Conservation (phyloP, 1,284 basidiomycete genomes). For the Stygiomarasmius scandens region DNA sequence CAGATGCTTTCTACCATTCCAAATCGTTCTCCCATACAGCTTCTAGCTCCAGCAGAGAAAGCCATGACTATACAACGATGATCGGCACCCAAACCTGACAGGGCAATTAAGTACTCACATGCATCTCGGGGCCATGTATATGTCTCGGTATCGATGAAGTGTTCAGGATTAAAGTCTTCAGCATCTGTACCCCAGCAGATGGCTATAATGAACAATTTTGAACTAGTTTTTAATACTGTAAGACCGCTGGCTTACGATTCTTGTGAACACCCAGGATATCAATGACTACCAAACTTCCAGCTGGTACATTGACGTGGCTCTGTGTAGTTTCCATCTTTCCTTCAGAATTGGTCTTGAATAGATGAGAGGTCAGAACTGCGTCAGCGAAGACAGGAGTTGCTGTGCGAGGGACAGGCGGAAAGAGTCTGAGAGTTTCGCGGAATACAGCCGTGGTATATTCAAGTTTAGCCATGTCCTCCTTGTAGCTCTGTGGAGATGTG, state of each 20-base stretch:
- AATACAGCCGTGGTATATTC: slow-evolving; percentile 43
- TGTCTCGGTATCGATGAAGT: slow-evolving; percentile 46
- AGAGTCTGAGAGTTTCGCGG: slow-evolving; percentile 47
- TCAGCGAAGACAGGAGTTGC: slow-evolving; percentile 41
- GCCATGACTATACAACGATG: slow-evolving; percentile 30
- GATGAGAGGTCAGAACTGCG: slow-evolving; percentile 32
- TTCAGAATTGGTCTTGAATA: slow-evolving; percentile 31
- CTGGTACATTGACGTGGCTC: slow-evolving; percentile 37
- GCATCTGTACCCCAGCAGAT: slow-evolving; percentile 50
- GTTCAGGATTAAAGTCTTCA: slow-evolving; percentile 45
- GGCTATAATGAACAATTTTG: slow-evolving; percentile 25
- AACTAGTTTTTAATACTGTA: too few relatives aligned
- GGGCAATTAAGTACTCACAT: slow-evolving; percentile 28
- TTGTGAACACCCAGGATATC: slow-evolving; percentile 42
- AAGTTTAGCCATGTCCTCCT: too few relatives aligned
- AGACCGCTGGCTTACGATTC: slow-evolving; percentile 37
- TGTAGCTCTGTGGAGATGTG: too few relatives aligned
- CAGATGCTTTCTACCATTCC: slow-evolving; percentile 38
- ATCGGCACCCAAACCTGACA: too few relatives aligned
- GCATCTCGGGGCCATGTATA: slow-evolving; percentile 44
- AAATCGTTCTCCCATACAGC: slow-evolving; percentile 47
- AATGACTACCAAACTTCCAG: slow-evolving; percentile 40
- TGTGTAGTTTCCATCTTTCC: slow-evolving; percentile 27
- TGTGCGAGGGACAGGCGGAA: slow-evolving; percentile 41
- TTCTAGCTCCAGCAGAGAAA: slow-evolving; percentile 45